Conservation (phyloP, 352 stramenopile genomes). For the Phytophthora megakarya region DNA sequence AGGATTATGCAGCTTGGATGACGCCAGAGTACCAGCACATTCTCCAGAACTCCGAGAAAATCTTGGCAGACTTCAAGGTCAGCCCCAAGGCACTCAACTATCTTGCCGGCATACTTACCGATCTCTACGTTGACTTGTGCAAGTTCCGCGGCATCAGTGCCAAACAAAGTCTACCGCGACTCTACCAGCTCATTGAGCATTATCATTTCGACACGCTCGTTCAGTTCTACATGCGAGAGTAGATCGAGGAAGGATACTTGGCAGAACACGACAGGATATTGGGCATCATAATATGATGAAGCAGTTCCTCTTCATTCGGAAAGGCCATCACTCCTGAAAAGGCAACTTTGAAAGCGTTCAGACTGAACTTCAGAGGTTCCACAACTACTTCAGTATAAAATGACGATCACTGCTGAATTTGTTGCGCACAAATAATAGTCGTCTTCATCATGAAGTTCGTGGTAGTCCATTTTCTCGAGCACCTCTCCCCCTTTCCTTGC, state of each 20-base stretch:
- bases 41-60: slow-evolving; percentile 63
- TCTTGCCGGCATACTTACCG: slow-evolving; percentile 76
- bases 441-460: slow-evolving; percentile 26
- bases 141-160: slow-evolving; percentile 84
- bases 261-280: not conserved
- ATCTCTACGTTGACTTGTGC: slow-evolving; percentile 86
- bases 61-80: slow-evolving; percentile 74
- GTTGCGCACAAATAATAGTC: slow-evolving; percentile 9
- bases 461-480: too few species aligned
- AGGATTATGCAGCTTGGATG: slow-evolving; percentile 76
- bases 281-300: not conserved
- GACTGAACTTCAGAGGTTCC: not conserved
- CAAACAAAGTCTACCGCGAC: slow-evolving; percentile 69
- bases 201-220: slow-evolving; percentile 81
- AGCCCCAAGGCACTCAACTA: slow-evolving; percentile 79
- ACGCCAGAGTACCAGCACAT: slow-evolving; percentile 83
- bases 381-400: too few species aligned
- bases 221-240: slow-evolving; percentile 78
- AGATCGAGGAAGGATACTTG: not conserved
- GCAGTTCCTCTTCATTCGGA: too few species aligned
- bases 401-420: too few species aligned
- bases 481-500: too few species aligned
- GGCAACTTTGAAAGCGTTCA: slow-evolving; percentile 14
- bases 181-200: slow-evolving; percentile 83
- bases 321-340: slow-evolving; percentile 28